Base-by-base conservation (phyloP, 176 grass and related monocot species). In the Oryza glaberrima region DNA sequence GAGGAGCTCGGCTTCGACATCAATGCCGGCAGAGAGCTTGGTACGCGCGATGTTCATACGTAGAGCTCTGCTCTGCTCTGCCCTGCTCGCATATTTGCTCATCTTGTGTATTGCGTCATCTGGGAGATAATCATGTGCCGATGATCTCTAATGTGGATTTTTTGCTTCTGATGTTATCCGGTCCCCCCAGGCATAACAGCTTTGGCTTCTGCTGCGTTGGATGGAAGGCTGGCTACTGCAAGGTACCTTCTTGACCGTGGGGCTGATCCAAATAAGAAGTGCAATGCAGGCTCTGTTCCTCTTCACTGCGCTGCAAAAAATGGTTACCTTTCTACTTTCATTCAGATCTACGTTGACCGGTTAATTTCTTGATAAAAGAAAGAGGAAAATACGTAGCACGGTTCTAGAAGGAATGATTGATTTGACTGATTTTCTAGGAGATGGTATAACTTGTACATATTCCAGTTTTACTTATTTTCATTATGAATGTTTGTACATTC, bases 1-100 rank as follows among this genome's bases (percentile, higher is more conserved):
- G 77, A 87, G 85, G 85, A 87, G 35, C 78, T 87, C 23, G 78
- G 85, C 32, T 60, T 87, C 6, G 85, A 87, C 71, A 64, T 87
- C 77, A 60, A 87, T 32, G 48, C 38, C 11, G 78, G 47, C 16
- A 61, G 85, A 7, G 1, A 35, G 19, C 35, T 17, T n/a, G 85
- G 85, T 87, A 87, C 51, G 78, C 23, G 30, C 35, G 0, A 25
- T 16, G 15, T 17, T 52, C 16, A 52, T 52, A 52, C 4, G 49
- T 52, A 52, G 49, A 52, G 49, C 3, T 52, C 15, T 41, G 40
- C 40, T 41, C 6, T 41, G 40, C 40, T 58, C 14, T 52, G 40
- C 40, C n/a, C 14, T 52, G 14, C 13, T 52, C 5, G 48, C 30
- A 32, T 51, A 51, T 51, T 46, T 66, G 16, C 38, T 23, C 0